Base-by-base conservation (phyloP, 2,329 filamentous ascomycete genomes). In the Cephalotrichum gorgonifer region DNA sequence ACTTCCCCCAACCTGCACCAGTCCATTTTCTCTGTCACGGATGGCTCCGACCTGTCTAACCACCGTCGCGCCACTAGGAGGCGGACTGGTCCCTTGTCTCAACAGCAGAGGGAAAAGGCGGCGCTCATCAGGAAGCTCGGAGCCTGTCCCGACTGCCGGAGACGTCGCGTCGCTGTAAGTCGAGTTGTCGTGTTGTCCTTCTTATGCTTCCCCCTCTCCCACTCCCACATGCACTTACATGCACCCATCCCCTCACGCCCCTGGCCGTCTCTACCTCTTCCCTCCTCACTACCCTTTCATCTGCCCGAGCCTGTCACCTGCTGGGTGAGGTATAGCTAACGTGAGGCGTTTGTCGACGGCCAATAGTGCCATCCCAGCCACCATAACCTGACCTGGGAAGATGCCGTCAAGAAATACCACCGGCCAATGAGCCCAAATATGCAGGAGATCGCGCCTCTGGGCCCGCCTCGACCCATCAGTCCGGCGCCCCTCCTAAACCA, bases 361-460 rank as follows among this genome's bases (percentile, higher is more conserved):
- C 22, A 22, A 39, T 50, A 77, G 76, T 81, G 77, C 58, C 74
- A 79, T 55, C 76, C 77, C 14, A 75, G 70, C 54, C 77, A 81
- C 58, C 76, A 79, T 54, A 74, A 74, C 54, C 75, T 79, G 74
- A 78, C 73, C 11, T 81, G 76, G 76, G 75, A 79, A 58, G 75
- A 79, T 53, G 73, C 76, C 15, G 67, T 74, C 43, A 66, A 64
- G 56, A 79, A 78, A 55, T 79, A 76, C 49, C 64, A 69, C 61
- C 69, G 71, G 50, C 71, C 73, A 38, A 69, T 73, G 50, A 78
- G 75, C 54, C 74, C 75, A 28, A 64, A 61, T 26, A 64, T 75
- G 43, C 73, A 72, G 51, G 74, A 77, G 23, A 70, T 76, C 42
- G 66, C 69, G 27, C 67, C 64, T 20, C 53, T 65, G 17, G 59